These are phyloP conservation scores for Xylariaceae sp. DNA, from an alignment of 2,329 filamentous ascomycete species.

Conservation along the genomic window DNA sequence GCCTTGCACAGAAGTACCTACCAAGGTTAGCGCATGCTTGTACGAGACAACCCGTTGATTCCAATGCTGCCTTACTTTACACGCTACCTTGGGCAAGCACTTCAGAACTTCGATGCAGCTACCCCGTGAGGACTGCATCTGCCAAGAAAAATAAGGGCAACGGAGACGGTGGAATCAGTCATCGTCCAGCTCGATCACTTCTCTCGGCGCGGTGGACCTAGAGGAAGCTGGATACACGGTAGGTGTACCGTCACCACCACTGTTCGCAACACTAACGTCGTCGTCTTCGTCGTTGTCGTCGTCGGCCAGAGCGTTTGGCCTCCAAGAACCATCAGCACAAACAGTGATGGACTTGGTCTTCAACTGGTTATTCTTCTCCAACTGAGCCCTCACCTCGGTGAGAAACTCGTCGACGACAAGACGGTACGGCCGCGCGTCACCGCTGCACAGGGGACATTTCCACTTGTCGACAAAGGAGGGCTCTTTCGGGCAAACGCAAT, in stretches of 20 bases:
- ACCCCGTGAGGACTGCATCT: too few species aligned
- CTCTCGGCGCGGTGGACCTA: constrained; percentile 14
- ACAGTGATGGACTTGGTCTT: constrained; percentile 57
- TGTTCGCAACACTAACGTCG: constrained; percentile 29
- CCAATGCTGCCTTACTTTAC: too few species aligned
- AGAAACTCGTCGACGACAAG: constrained; percentile 74
- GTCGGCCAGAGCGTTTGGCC: constrained; percentile 33
- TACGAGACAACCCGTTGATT: too few species aligned
- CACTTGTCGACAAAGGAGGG: constrained; percentile 63
- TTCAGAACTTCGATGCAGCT: too few species aligned
- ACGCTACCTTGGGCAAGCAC: too few species aligned
- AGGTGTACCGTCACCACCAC: constrained; percentile 25
- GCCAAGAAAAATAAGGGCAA: too few species aligned
- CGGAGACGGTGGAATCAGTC: constrained; percentile 4
- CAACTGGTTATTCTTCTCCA: constrained; percentile 45
- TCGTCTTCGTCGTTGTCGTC: too few species aligned
- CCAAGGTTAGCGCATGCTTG: too few species aligned
- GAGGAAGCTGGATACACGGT: constrained; percentile 11
- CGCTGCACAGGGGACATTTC: constrained; percentile 79
- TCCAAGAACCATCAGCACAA: constrained; percentile 61
- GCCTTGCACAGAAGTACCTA: too few species aligned
- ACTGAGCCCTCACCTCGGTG: constrained; percentile 49
- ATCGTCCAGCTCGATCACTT: constrained; percentile 21
- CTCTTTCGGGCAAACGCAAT: constrained; percentile 39
- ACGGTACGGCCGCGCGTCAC: constrained; percentile 67